Conservation (phyloP, 352 stramenopile genomes). For the Phytophthora citricola region DNA sequence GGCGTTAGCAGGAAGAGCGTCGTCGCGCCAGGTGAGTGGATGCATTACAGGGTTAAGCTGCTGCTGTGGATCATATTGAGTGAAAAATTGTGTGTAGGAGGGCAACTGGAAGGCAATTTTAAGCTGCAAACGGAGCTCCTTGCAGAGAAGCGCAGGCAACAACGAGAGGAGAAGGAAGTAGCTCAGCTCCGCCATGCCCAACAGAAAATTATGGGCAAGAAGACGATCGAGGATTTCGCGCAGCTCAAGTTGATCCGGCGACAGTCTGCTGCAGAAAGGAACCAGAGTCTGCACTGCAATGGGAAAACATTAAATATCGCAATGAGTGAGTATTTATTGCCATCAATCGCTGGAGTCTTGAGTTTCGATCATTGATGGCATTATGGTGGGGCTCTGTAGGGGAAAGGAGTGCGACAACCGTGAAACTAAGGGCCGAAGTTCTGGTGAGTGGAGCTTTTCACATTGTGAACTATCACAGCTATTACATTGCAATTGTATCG, state of each 20-base stretch:
- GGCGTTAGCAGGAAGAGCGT: constrained; percentile 7
- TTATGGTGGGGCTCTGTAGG: background rate
- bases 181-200: constrained; percentile 40
- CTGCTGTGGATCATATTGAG: background rate
- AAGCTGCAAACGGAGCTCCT: constrained; percentile 35
- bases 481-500: background rate
- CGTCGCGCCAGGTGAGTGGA: constrained; percentile 9
- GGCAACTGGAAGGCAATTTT: constrained; percentile 15
- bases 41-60: background rate
- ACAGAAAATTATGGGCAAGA: constrained; percentile 56
- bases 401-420: background rate
- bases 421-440: background rate
- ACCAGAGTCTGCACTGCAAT: constrained; percentile 60
- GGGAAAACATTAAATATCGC: constrained; percentile 9
- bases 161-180: constrained; percentile 35
- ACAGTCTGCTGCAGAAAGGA: constrained; percentile 36
- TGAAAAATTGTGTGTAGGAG: background rate
- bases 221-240: constrained; percentile 61
- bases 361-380: background rate
- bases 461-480: too few relatives aligned
- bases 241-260: constrained; percentile 50
- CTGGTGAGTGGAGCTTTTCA: constrained; percentile 5
- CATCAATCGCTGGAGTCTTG: background rate
- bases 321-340: constrained; percentile 12
- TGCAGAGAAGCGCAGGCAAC: constrained; percentile 27